These are phyloP conservation scores for Amanita exitialis DNA, from an alignment of 768 basidiomycete genomes.

Conservation along the genomic window DNA sequence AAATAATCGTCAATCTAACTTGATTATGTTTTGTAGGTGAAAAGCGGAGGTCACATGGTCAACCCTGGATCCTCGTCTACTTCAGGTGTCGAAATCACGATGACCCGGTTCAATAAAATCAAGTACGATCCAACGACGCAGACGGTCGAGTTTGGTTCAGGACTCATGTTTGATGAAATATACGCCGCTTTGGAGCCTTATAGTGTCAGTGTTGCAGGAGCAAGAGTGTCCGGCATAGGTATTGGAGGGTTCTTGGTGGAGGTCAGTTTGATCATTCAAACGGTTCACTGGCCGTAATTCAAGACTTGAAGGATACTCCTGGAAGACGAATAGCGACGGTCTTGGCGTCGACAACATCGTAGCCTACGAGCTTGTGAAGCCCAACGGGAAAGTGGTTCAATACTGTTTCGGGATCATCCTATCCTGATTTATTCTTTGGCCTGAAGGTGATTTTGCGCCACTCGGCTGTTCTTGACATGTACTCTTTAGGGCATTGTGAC, in stretches of 20 bases:
- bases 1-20: too few relatives aligned
- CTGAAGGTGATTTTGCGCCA: background rate
- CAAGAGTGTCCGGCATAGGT: too few relatives aligned
- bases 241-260: background rate
- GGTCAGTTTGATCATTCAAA: background rate
- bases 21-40: slow-evolving; percentile 23
- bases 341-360: background rate
- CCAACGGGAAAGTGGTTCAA: too few relatives aligned
- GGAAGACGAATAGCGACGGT: background rate
- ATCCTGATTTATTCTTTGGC: background rate
- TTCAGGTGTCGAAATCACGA: background rate
- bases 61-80: slow-evolving; percentile 16
- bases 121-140: background rate
- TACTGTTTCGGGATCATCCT: too few relatives aligned
- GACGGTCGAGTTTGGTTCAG: background rate
- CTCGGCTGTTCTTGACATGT: too few relatives aligned
- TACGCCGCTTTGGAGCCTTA: background rate
- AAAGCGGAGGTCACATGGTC: slow-evolving; percentile 36
- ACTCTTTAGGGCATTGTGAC: background rate
- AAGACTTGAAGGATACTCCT: background rate
- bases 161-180: background rate
- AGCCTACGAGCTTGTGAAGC: background rate
- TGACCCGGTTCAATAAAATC: background rate
- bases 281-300: background rate
- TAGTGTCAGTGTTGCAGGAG: too few relatives aligned